Conservation (phyloP, 768 basidiomycete genomes). For the Hygrophorus pudorinus region DNA sequence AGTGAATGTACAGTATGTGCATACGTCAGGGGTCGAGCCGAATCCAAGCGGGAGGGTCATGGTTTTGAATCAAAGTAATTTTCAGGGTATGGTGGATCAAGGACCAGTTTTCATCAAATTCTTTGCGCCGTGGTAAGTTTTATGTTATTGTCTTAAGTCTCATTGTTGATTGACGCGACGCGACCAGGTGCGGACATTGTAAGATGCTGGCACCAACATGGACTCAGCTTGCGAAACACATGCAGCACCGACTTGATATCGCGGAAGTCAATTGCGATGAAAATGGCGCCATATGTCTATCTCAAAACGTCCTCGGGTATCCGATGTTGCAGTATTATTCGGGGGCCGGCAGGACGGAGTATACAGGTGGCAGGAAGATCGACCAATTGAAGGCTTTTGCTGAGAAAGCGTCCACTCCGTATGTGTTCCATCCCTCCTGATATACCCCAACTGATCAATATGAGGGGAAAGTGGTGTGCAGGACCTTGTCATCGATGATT, state of each 20-base stretch:
- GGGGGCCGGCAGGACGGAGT: constrained; percentile 56
- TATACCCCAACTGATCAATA: neutral
- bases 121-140: constrained; percentile 76
- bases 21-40: constrained; percentile 16
- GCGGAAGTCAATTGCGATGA: constrained; percentile 88
- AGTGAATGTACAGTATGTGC: neutral
- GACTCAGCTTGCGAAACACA: constrained; percentile 58
- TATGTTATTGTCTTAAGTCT: neutral
- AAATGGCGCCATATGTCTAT: constrained; percentile 53
- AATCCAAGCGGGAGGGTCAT: constrained; percentile 30
- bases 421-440: constrained; percentile 22
- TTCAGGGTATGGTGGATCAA: constrained; percentile 26
- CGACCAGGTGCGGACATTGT: constrained; percentile 81
- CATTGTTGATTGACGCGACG: neutral
- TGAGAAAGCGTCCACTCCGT: constrained; percentile 67
- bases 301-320: constrained; percentile 65
- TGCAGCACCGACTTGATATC: constrained; percentile 65
- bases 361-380: constrained; percentile 61
- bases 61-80: constrained; percentile 24
- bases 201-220: constrained; percentile 85
- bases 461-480: constrained; percentile 25
- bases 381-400: constrained; percentile 66
- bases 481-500: constrained; percentile 29
- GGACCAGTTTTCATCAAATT: constrained; percentile 52
- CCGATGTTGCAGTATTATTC: constrained; percentile 73